A percentile compares a stretch with the other conserved stretches of the same genome.
phyloP scores from a whole-genome alignment of 2,329 filamentous ascomycete species.

The Hirsutella minnesotensis region DNA sequence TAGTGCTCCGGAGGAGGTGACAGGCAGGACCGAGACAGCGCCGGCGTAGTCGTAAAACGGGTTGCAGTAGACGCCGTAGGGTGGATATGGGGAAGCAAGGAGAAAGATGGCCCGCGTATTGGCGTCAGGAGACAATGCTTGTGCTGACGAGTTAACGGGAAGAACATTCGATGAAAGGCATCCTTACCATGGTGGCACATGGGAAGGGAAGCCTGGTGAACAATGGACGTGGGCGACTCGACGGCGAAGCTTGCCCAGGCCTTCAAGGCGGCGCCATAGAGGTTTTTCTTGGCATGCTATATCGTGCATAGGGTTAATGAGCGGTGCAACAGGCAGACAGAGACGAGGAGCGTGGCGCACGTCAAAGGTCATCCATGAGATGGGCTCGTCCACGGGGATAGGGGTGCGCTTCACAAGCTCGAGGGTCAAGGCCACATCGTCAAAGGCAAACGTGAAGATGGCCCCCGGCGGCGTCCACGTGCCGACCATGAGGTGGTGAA shows the following conservation, averaged over 20 bases:
- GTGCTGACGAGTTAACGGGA: slow-evolving; percentile 31
- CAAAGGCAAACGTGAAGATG: slow-evolving; percentile 82
- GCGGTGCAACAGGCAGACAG: neutral
- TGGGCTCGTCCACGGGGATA: slow-evolving; percentile 73
- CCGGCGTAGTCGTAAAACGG: slow-evolving; percentile 83
- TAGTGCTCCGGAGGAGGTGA: slow-evolving; percentile 43
- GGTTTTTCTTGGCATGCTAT: slow-evolving; percentile 69
- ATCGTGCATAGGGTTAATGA: neutral
- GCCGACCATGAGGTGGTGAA: slow-evolving; percentile 82
- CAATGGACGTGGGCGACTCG: slow-evolving; percentile 62
- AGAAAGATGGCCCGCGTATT: slow-evolving; percentile 87
- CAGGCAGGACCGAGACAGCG: slow-evolving; percentile 65
- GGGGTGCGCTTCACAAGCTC: slow-evolving; percentile 68
- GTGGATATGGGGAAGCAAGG: slow-evolving; percentile 64
- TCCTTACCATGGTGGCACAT: slow-evolving; percentile 63
- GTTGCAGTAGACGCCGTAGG: slow-evolving; percentile 78
- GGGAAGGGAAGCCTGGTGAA: slow-evolving; percentile 61
- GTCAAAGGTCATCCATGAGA: slow-evolving; percentile 89
- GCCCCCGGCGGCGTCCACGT: slow-evolving; percentile 85
- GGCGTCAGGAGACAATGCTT: slow-evolving; percentile 55
- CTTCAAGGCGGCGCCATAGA: slow-evolving; percentile 88
- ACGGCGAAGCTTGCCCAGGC: slow-evolving; percentile 80
- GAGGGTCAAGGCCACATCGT: slow-evolving; percentile 66
- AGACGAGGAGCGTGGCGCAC: slow-evolving; percentile 34
- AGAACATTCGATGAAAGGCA: slow-evolving; percentile 2